These are phyloP conservation scores for Globisporangium cederbergense DNA, from an alignment of 352 stramenopile genomes.

Conservation along the genomic window DNA sequence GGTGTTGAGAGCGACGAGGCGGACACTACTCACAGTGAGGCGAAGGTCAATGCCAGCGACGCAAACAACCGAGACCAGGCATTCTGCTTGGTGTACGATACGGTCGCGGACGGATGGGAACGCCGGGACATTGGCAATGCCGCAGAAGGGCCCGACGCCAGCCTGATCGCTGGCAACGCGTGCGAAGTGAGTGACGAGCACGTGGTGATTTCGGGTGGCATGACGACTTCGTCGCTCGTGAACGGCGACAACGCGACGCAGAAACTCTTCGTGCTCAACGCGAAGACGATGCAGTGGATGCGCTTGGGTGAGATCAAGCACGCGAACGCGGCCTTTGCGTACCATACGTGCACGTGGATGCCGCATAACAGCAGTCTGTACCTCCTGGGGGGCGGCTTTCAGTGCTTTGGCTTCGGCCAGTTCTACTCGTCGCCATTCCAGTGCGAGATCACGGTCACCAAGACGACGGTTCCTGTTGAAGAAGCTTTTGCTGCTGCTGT, in stretches of 20 bases:
- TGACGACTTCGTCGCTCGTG: conserved; percentile 33
- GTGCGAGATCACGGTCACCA: conserved; percentile 45
- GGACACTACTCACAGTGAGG: background rate
- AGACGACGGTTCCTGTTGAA: background rate
- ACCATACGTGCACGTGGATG: conserved; percentile 56
- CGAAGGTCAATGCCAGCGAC: background rate
- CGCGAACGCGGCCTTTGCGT: conserved; percentile 44
- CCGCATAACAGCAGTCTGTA: conserved; percentile 34
- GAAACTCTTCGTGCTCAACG: conserved; percentile 56
- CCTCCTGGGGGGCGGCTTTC: conserved; percentile 71
- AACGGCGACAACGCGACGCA: conserved; percentile 38
- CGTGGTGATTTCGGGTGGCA: conserved; percentile 60
- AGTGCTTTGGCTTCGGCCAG: conserved; percentile 83
- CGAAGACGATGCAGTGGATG: conserved; percentile 42
- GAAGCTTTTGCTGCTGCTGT: background rate
- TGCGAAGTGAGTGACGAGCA: conserved; percentile 49
- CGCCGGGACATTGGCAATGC: conserved; percentile 33
- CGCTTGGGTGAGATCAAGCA: conserved; percentile 50
- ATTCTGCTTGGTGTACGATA: conserved; percentile 57
- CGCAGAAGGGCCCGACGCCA: conserved; percentile 26
- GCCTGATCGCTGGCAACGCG: conserved; percentile 44
- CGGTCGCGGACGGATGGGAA: conserved; percentile 32
- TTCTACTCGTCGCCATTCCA: conserved; percentile 67
- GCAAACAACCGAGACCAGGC: conserved; percentile 10
- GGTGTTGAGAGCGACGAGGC: conserved; percentile 20